A percentile compares a stretch with the other conserved stretches of the same genome.
Evolutionary conservation across 495 filamentous ascomycete genomes (phyloP).

Genomic region (Beverwykella pulmonaria): DNA sequence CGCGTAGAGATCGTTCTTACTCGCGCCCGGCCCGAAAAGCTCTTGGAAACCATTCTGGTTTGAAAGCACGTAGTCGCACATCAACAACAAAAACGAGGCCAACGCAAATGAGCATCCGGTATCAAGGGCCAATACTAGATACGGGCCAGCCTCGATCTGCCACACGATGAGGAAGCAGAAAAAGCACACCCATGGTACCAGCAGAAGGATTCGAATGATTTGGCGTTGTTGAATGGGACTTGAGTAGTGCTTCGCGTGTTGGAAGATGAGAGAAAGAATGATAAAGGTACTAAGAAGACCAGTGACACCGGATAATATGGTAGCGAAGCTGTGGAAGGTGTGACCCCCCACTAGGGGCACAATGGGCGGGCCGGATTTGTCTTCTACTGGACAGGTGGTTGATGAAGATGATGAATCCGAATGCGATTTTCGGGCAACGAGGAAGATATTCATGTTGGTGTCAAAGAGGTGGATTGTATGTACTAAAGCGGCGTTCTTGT

Average conservation of each 20-base stretch:
- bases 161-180: slow-evolving; percentile 23
- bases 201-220: slow-evolving; percentile 29
- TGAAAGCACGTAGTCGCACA: slow-evolving; percentile 27
- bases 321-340: slow-evolving; percentile 18
- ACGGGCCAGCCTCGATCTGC: slow-evolving; percentile 10
- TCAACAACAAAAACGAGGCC: slow-evolving; percentile 24
- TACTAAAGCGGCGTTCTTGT: no score
- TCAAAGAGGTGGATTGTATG: neutral
- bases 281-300: slow-evolving; percentile 8
- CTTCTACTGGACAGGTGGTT: slow-evolving; percentile 17
- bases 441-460: neutral
- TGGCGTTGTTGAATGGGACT: slow-evolving; percentile 33
- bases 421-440: slow-evolving; percentile 8
- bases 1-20: slow-evolving; percentile 10
- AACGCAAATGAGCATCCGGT: slow-evolving; percentile 27
- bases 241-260: slow-evolving; percentile 30
- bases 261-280: slow-evolving; percentile 1
- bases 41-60: slow-evolving; percentile 21
- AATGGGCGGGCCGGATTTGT: slow-evolving; percentile 9
- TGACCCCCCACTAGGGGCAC: slow-evolving; percentile 25
- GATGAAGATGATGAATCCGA: slow-evolving; percentile 2
- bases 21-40: slow-evolving; percentile 21
- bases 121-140: slow-evolving; percentile 20
- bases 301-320: slow-evolving; percentile 22
- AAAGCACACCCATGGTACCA: slow-evolving; percentile 25